phyloP scores from a whole-genome alignment of 495 filamentous ascomycete genomes.

The Daldinia vernicosa region DNA sequence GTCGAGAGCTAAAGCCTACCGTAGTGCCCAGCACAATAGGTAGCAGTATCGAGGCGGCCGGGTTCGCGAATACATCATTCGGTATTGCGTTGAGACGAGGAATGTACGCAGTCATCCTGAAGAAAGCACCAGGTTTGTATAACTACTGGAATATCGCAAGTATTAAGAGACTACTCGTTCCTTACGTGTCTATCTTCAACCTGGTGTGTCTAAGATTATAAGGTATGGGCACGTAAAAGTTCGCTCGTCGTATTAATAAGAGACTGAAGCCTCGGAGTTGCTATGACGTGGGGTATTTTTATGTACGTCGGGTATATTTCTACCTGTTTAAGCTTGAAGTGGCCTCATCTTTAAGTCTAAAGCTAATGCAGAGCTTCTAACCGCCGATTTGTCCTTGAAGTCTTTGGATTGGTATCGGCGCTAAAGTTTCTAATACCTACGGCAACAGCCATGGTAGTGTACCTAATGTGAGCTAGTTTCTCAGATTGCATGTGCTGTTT shows the following conservation, averaged over 20 bases:
- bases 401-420: not conserved
- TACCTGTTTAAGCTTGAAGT: not conserved
- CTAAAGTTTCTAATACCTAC: not conserved
- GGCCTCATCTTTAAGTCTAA: not conserved
- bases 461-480: not conserved
- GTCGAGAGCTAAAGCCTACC: constrained; percentile 67
- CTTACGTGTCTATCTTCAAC: not conserved
- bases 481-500: not conserved
- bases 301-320: not conserved
- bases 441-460: not conserved
- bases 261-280: not conserved
- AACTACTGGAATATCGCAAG: not conserved
- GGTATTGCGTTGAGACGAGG: constrained; percentile 68
- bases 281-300: not conserved
- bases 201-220: not conserved
- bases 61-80: constrained; percentile 66
- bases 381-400: not conserved
- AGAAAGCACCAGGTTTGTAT: not conserved
- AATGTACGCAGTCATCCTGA: constrained; percentile 73
- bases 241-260: not conserved
- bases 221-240: not conserved
- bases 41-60: constrained; percentile 73
- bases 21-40: constrained; percentile 71
- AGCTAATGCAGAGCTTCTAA: not conserved
- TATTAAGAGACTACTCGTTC: not conserved